Conservation (phyloP, 2,329 filamentous ascomycete species). For the Trichophyton simii region DNA sequence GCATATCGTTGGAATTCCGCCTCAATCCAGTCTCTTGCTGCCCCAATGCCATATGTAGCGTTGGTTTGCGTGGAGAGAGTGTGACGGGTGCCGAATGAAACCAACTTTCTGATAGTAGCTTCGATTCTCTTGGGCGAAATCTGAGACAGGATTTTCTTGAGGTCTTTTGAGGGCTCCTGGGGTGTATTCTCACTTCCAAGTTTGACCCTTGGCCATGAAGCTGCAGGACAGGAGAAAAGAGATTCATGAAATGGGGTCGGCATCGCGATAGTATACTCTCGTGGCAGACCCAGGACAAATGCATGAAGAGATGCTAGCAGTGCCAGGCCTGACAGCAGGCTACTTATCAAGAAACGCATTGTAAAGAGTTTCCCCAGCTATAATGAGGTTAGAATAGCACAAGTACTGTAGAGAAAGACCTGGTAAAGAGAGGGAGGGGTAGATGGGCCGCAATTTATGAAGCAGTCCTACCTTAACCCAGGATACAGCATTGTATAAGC, state of each 20-base stretch:
- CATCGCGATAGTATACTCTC: neutral
- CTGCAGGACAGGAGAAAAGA: constrained; percentile 9
- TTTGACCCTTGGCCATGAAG: constrained; percentile 6
- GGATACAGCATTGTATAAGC: too few species aligned
- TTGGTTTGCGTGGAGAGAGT: constrained; percentile 10
- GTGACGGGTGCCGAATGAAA: constrained; percentile 10
- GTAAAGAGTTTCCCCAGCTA: neutral
- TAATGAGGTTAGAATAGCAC: neutral
- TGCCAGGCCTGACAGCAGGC: neutral
- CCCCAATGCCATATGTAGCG: constrained; percentile 9
- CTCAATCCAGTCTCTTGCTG: constrained; percentile 9
- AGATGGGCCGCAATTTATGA: too few species aligned
- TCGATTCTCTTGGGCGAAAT: constrained; percentile 8
- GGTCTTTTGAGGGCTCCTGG: constrained; percentile 6
- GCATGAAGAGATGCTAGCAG: neutral
- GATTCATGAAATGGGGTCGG: neutral
- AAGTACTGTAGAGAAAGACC: neutral
- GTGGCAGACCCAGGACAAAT: neutral
- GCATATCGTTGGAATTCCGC: constrained; percentile 10
- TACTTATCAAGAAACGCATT: neutral
- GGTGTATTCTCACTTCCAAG: constrained; percentile 5
- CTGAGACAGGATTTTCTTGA: constrained; percentile 6
- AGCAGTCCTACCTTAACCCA: too few species aligned
- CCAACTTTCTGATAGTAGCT: constrained; percentile 7
- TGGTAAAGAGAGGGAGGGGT: neutral